Evolutionary conservation across 306 rosid species (phyloP), one percentile per base, ranked within the genome.

Genomic region (Cicer judaicum): DNA sequence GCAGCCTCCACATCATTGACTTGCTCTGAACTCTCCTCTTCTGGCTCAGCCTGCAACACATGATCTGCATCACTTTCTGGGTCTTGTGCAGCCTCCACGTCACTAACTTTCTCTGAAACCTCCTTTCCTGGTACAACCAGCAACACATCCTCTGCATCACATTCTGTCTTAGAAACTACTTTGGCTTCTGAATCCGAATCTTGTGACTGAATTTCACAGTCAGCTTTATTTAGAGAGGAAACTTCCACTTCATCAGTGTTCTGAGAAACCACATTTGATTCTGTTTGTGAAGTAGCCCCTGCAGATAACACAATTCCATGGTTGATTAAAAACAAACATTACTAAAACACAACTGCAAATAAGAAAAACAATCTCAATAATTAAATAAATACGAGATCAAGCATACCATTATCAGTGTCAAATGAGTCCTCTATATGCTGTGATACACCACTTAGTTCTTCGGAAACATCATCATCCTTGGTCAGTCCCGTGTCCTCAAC

Each of bases 401-500:
- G 41, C 78, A 55, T 75, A 85, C 87, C 87, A 42, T 68, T 74
- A 73, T 52, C 82, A 72, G 79, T 64, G 3, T 69, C 74, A 2
- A n/a, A 64, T 7, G 78, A 79, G 43, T 19, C 65, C 66, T 77
- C 78, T 0, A 56, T 63, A 71, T 53, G 73, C 68, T 80, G 72
- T 4, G 81, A 71, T 7, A 70, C 57, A 70, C 63, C 24, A 7
- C 56, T 55, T 73, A 70, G 50, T 41, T 86, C 92, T 14, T 82
- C 81, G 55, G 85, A 87, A 61, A 81, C 72, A 60, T 61, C 81
- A 36, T 81, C 83, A 38, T 44, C 53, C 71, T 79, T 82, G 10
- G 47, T n/a, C 36, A 78, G 47, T 14, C 72, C 81, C 14, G 1
- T 59, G 56, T 78, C 79, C 48, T 43, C 83, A 49, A 36, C 13